phyloP scores from a whole-genome alignment of 768 basidiomycete species.

The Chalciporus chontae region DNA sequence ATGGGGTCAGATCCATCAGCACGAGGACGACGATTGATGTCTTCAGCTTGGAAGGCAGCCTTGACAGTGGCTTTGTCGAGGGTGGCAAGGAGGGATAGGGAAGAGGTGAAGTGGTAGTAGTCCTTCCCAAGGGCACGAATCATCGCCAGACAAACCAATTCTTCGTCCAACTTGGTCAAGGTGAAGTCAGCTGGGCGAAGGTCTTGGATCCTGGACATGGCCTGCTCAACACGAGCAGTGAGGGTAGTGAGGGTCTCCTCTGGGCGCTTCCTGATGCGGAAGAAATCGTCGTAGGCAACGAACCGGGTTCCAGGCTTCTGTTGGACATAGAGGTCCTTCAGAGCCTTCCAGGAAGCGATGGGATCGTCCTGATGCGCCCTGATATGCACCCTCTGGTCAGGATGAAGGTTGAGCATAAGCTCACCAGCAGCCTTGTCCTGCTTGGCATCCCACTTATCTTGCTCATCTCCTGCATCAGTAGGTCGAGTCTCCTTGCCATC shows the following conservation, averaged over 20 bases:
- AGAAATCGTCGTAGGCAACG: conserved; percentile 7
- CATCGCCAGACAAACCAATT: conserved; percentile 11
- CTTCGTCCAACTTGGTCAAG: background rate
- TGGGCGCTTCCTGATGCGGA: background rate
- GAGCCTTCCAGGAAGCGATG: background rate
- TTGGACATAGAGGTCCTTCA: background rate
- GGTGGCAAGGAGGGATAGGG: background rate
- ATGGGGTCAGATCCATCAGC: too few species aligned
- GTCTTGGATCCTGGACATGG: conserved; percentile 9
- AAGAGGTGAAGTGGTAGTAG: conserved; percentile 11
- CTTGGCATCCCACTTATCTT: background rate
- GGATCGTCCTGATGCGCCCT: conserved; percentile 1
- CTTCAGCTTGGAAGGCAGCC: too few species aligned
- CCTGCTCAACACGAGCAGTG: background rate
- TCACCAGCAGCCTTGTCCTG: conserved; percentile 3
- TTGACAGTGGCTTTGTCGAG: too few species aligned
- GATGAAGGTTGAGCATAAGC: background rate
- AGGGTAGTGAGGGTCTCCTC: conserved; percentile 4
- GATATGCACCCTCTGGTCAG: conserved; percentile 1
- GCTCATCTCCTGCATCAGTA: background rate
- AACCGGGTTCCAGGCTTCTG: conserved; percentile 5
- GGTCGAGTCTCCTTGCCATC: background rate
- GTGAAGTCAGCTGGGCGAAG: background rate
- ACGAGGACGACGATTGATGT: too few species aligned
- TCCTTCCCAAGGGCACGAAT: conserved; percentile 6